A percentile compares a stretch with the other conserved stretches of the same genome.
Conservation (phyloP, 352 stramenopile species). For the Phytopythium helicoides region DNA sequence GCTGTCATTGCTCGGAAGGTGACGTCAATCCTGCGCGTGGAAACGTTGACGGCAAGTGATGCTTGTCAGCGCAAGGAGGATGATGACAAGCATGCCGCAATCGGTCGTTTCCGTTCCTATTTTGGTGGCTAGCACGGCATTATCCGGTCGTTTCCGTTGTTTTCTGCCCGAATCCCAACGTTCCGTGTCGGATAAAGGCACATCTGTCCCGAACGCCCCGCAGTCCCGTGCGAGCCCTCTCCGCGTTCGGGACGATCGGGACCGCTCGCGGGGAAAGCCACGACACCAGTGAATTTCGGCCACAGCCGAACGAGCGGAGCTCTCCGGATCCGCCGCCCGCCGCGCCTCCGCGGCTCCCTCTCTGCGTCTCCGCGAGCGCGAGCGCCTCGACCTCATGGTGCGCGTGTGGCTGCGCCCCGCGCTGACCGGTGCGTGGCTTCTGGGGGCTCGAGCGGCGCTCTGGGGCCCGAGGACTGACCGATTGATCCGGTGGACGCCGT, state of each 20-base stretch:
- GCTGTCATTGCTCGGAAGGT: background rate
- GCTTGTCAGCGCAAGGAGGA: too few relatives aligned
- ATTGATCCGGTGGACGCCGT: background rate
- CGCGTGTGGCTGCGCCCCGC: constrained; percentile 68
- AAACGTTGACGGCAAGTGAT: too few relatives aligned
- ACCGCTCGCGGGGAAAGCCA: constrained; percentile 5
- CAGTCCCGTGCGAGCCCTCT: background rate
- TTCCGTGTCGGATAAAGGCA: too few relatives aligned
- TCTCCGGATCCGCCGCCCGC: background rate
- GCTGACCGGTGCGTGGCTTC: constrained; percentile 35
- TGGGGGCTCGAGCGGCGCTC: constrained; percentile 3
- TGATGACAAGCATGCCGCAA: too few relatives aligned
- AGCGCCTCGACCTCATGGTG: constrained; percentile 34
- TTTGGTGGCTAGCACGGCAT: too few relatives aligned
- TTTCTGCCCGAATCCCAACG: too few relatives aligned
- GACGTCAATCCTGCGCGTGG: too few relatives aligned
- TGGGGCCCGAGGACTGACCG: constrained; percentile 1
- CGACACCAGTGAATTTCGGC: constrained; percentile 25
- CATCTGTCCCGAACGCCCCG: too few relatives aligned
- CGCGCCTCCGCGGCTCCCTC: constrained; percentile 1
- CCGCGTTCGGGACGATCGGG: constrained; percentile 16
- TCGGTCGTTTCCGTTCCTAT: too few relatives aligned
- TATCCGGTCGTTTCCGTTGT: too few relatives aligned
- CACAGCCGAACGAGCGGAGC: constrained; percentile 2
- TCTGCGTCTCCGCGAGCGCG: background rate